These are phyloP conservation scores for Termitomyces sp. DNA, from an alignment of 768 basidiomycete species.

Conservation along the genomic window DNA sequence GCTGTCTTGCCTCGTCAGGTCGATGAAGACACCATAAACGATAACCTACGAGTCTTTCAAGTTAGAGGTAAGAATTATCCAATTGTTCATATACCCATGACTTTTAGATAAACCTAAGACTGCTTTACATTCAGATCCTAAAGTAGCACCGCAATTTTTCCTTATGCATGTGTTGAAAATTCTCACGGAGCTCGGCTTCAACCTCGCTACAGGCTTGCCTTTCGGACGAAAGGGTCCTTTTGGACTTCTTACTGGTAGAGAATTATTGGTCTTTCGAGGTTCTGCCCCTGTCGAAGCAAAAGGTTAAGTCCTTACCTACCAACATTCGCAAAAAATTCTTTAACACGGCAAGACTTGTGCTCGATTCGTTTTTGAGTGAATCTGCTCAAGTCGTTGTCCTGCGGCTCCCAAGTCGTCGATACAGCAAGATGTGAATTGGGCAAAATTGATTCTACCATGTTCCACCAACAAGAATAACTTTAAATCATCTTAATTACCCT, in stretches of 20 bases:
- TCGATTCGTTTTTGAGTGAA: neutral
- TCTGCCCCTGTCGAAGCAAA: conserved; percentile 12
- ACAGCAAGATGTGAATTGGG: neutral
- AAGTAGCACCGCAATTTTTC: conserved; percentile 50
- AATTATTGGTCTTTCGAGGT: conserved; percentile 64
- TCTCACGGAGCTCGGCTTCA: conserved; percentile 51
- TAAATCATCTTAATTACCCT: conserved; percentile 55
- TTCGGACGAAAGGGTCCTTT: conserved; percentile 45
- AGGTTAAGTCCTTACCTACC: neutral
- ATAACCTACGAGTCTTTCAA: conserved; percentile 50
- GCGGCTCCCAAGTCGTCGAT: neutral
- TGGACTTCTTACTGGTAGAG: conserved; percentile 41
- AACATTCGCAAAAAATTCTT: neutral
- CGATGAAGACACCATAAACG: conserved; percentile 39
- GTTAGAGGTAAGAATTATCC: conserved; percentile 30
- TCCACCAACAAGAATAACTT: neutral
- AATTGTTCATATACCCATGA: neutral
- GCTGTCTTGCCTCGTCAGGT: conserved; percentile 31
- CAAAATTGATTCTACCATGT: neutral
- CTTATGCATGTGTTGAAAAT: conserved; percentile 59
- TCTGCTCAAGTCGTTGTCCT: neutral
- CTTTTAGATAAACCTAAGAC: neutral
- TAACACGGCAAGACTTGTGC: neutral
- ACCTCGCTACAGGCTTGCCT: conserved; percentile 63
- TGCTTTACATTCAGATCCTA: conserved; percentile 32